Conservation (phyloP, 306 rosid genomes). For the Inga leiocalycina region DNA sequence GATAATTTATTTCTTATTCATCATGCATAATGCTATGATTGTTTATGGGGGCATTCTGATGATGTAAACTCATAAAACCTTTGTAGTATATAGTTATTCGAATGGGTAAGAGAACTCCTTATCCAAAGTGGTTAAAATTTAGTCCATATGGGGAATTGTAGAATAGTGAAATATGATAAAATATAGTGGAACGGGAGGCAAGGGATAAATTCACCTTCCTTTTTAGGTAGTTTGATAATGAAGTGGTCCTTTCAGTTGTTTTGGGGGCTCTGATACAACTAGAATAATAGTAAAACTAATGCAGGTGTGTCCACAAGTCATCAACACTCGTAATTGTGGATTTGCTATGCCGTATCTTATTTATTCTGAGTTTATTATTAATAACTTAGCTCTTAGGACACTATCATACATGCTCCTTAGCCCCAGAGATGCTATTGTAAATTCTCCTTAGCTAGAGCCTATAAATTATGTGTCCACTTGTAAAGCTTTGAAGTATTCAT, state of each 20-base stretch:
- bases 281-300: background rate
- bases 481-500: background rate
- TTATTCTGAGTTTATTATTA: background rate
- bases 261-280: background rate
- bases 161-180: background rate
- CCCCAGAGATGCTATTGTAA: background rate
- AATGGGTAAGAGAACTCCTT: background rate
- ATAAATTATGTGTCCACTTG: background rate
- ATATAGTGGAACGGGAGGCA: background rate
- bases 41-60: background rate
- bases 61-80: background rate
- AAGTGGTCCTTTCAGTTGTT: background rate
- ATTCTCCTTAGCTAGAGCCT: background rate
- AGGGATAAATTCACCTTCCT: background rate
- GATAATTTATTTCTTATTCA: constrained; percentile 17
- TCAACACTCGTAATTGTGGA: background rate
- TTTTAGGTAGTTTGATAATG: background rate
- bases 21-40: constrained; percentile 18
- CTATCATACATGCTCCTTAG: background rate
- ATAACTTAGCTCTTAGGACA: background rate
- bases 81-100: background rate
- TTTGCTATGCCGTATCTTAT: background rate
- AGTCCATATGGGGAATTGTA: background rate
- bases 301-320: background rate
- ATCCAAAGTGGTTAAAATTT: background rate